phyloP scores from a whole-genome alignment of 169 alveolate genomes.

The Eimeria sp. region DNA sequence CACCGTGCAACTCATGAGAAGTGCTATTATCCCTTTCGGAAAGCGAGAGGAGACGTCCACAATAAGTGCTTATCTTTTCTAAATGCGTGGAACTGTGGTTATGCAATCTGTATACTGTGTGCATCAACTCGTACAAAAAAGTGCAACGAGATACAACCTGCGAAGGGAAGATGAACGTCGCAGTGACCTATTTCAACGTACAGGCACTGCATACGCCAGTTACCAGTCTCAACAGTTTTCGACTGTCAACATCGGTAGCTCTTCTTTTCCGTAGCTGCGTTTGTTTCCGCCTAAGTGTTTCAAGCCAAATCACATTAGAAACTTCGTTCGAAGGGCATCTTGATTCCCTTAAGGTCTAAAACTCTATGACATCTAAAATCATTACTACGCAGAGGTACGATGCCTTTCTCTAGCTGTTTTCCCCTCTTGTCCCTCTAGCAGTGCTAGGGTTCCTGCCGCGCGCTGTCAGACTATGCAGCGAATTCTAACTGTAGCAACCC shows the following conservation, averaged over 20 bases:
- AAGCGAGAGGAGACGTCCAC: not conserved
- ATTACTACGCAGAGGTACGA: not conserved
- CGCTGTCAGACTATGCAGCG: too few relatives aligned
- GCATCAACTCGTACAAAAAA: not conserved
- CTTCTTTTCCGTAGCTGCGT: not conserved
- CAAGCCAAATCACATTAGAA: not conserved
- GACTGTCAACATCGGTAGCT: too few relatives aligned
- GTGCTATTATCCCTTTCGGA: not conserved
- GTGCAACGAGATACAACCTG: not conserved
- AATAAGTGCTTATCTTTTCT: not conserved
- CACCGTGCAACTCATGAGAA: not conserved
- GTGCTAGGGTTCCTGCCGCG: not conserved
- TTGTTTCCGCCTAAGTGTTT: not conserved
- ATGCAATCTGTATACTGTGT: not conserved
- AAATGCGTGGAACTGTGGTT: not conserved
- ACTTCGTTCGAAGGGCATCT: not conserved
- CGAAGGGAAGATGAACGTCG: not conserved
- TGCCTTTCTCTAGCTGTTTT: too few relatives aligned
- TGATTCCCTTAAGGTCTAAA: not conserved
- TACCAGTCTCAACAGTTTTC: too few relatives aligned
- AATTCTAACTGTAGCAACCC: not conserved
- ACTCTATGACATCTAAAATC: not conserved
- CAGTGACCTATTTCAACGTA: not conserved
- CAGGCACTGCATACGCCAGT: not conserved
- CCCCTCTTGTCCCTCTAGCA: not conserved